Conservation (phyloP, 2,329 filamentous ascomycete genomes). For the Nannizzia gypsea region DNA sequence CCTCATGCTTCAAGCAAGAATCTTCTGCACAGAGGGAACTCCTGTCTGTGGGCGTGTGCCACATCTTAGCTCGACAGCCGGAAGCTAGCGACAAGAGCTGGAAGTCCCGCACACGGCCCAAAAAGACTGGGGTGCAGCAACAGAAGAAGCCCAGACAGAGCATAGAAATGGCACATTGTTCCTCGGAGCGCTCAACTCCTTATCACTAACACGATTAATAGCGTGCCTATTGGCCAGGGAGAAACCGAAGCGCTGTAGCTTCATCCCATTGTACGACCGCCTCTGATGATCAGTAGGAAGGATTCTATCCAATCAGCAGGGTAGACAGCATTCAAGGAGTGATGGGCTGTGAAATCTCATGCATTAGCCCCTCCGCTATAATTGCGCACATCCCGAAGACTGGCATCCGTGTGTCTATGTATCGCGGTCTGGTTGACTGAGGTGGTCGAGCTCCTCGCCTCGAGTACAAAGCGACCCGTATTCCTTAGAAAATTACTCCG, state of each 20-base stretch:
- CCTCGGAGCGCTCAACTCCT: background rate
- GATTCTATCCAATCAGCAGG: background rate
- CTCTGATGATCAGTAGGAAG: background rate
- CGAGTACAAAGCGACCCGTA: background rate
- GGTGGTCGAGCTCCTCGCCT: background rate
- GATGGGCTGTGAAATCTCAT: conserved; percentile 3
- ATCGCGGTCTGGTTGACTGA: background rate
- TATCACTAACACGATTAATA: background rate
- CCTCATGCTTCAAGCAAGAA: background rate
- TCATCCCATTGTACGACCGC: background rate
- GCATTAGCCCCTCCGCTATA: conserved; percentile 3
- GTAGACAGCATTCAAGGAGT: background rate
- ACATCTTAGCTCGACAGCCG: background rate
- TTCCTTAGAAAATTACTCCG: background rate
- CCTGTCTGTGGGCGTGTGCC: background rate
- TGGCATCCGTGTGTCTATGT: background rate
- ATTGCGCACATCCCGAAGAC: conserved; percentile 1
- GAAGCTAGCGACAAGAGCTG: background rate
- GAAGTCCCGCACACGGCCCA: background rate
- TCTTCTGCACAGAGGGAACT: background rate
- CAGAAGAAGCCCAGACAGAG: background rate
- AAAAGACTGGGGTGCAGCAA: background rate
- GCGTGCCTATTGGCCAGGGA: background rate
- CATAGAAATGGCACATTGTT: background rate
- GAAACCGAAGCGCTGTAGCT: background rate